Evolutionary conservation across 1,284 basidiomycete genomes (phyloP), one percentile per base, ranked within the genome.

Genomic region (Lentinula novae-zelandiae): DNA sequence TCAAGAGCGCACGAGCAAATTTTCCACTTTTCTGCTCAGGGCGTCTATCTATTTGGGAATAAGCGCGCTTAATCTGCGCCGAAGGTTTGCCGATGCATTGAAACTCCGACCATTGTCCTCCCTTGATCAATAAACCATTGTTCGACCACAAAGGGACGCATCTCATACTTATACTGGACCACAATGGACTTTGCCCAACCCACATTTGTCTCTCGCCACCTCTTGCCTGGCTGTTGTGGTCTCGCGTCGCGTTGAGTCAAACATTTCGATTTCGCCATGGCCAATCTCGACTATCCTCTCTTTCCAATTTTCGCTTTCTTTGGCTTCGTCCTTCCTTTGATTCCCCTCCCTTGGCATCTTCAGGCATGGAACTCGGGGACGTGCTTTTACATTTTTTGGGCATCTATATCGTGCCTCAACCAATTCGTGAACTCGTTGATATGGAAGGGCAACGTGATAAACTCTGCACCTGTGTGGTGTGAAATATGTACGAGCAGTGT

Each of bases 391-490:
- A 87, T 92, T 72, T 66, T 76, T 42, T 92, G 87, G 89, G 74
- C 80, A 2, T 78, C 79, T 2, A 50, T 85, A 3, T 78, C 72
- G 1, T 86, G 82, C 67, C 72, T 91, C 17, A 79, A 80, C 56
- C 71, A 76, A 38, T 83, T 81, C 65, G 74, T 92, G 65, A 89
- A 93, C 71, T 78, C 82, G 15, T 70, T 89, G 38, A 68, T 90
- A 13, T 93, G 90, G 90, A 76, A 77, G 57, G 75, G 82, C 36
- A 86, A 84, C 66, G 76, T 78, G 2, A 72, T 78, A 9, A 81
- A 88, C 65, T 73, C 68, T 48, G 80, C 83, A 0, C 86, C 86
- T 0, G 75, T 86, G 1, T 93, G 86, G 85, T 93, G 91, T 67
- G 91, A 93, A 67, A 88, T 93, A 63, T 80, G 87, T 89, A 67